Evolutionary conservation across 768 basidiomycete species (phyloP).

Genomic region (Cystobasidiopsis lactophilus): DNA sequence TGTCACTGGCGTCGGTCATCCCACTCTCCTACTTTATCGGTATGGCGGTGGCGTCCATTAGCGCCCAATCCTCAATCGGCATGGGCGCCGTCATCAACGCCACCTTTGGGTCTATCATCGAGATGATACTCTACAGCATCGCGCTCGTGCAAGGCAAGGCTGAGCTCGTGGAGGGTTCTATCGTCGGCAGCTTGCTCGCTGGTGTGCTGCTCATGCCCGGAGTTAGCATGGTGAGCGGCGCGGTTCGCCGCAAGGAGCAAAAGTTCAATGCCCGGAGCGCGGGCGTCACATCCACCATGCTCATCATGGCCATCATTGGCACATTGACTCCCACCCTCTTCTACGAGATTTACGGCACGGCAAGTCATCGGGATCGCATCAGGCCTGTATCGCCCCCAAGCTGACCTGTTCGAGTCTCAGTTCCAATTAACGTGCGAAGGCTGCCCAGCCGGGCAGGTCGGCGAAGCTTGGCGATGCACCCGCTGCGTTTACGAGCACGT

Average conservation of each 20-base stretch:
- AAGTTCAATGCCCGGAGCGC: constrained; percentile 99
- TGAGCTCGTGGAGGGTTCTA: constrained; percentile 83
- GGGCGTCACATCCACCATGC: constrained; percentile 94
- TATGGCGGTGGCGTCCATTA: constrained; percentile 97
- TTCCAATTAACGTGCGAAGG: constrained; percentile 69
- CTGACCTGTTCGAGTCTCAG: constrained; percentile 27
- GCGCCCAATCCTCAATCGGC: constrained; percentile 93
- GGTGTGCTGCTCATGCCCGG: constrained; percentile 96
- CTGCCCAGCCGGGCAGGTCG: constrained; percentile 34
- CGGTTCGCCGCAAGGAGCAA: constrained; percentile 74
- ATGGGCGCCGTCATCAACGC: constrained; percentile 99
- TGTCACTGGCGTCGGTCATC: constrained; percentile 74
- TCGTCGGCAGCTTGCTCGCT: constrained; percentile 81
- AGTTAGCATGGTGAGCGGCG: constrained; percentile 78
- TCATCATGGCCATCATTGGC: constrained; percentile 99
- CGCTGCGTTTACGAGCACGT: constrained; percentile 90
- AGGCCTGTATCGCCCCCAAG: neutral
- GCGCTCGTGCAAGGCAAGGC: constrained; percentile 80
- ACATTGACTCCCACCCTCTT: constrained; percentile 85
- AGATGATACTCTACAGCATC: constrained; percentile 78
- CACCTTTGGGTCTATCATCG: constrained; percentile 93
- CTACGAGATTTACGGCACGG: constrained; percentile 93
- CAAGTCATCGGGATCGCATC: constrained; percentile 38
- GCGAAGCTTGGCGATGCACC: constrained; percentile 56
- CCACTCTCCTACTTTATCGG: constrained; percentile 98